Base-by-base conservation (phyloP, 768 basidiomycete species). In the Russula sp. region DNA sequence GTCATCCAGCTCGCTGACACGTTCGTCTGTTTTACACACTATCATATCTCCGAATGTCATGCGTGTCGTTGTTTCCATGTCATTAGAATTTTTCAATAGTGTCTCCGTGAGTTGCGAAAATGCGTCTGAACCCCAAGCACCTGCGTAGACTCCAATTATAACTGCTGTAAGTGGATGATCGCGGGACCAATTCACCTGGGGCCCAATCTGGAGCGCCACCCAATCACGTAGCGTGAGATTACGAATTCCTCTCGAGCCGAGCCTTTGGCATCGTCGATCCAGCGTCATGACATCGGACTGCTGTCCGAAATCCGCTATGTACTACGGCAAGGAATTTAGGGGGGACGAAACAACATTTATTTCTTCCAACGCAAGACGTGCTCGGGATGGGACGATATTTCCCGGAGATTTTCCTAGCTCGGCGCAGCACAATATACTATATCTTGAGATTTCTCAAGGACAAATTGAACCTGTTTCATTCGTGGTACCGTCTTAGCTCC, bases 1-100 rank as follows among this genome's bases (percentile, higher is more conserved):
- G 37, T 56, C 27, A 7, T 55, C 31, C 11, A 55, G 65, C 61
- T 27, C 58, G 66, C 48, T 65, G 48, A 67, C 59, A 48, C 32
- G 53, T 51, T 51, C 48, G 37, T 13, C 50, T 45, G 49, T 51
- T 55, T 22, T 50, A 39, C 27, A 51, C 45, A n/a, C 35, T 31
- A 59, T 60, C 31, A 39, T 22, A 42, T 35, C 40, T 45, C n/a
- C 7, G 42, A 50, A 45, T 64, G 47, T 35, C 58, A 60, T 31
- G 20, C 40, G 27, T 55, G 42, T 54, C 14, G 18, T 37, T 49
- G 11, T 61, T 44, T 34, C 14, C 32, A 44, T 40, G 37, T 45
- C 27, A 59, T 49, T 58, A 59, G 52, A 48, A 49, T 48, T 9
- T 45, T 35, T 40, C 8, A 16, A 48, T 35, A 16, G 47, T 47